phyloP scores from a whole-genome alignment of 192 early-diverging fungal species.

The Coemansia sp. region DNA sequence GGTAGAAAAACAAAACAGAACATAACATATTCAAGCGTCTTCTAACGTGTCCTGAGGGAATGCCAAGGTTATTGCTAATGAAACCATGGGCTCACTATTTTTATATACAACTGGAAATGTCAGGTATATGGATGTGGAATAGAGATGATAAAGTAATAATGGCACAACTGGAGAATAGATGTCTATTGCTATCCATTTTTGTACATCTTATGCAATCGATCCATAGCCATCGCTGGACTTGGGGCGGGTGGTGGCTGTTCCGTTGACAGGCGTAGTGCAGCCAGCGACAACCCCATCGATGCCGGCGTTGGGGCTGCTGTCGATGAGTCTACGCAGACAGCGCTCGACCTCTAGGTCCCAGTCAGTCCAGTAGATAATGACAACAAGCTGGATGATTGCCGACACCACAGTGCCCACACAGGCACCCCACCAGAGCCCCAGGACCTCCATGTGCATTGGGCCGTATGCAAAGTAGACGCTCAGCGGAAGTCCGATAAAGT shows the following conservation, averaged over 20 bases:
- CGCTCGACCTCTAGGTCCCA: constrained; percentile 38
- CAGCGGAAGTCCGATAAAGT: constrained; percentile 53
- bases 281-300: constrained; percentile 1
- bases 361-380: constrained; percentile 26
- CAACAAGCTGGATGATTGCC: constrained; percentile 28
- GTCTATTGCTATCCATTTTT: too few relatives aligned
- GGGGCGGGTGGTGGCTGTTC: not conserved
- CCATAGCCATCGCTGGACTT: not conserved
- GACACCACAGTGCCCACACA: constrained; percentile 50
- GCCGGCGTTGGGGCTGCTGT: constrained; percentile 14
- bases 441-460: constrained; percentile 57
- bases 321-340: constrained; percentile 31
- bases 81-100: too few relatives aligned
- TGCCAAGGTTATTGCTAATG: too few relatives aligned
- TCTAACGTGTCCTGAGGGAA: too few relatives aligned
- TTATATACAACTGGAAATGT: too few relatives aligned
- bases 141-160: too few relatives aligned
- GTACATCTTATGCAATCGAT: not conserved
- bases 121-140: too few relatives aligned
- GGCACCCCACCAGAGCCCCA: constrained; percentile 66
- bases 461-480: constrained; percentile 53
- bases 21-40: too few relatives aligned
- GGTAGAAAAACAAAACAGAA: too few relatives aligned
- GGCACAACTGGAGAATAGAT: too few relatives aligned
- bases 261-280: constrained; percentile 10